phyloP scores from a whole-genome alignment of 768 basidiomycete genomes.

The Russula brevipes region DNA sequence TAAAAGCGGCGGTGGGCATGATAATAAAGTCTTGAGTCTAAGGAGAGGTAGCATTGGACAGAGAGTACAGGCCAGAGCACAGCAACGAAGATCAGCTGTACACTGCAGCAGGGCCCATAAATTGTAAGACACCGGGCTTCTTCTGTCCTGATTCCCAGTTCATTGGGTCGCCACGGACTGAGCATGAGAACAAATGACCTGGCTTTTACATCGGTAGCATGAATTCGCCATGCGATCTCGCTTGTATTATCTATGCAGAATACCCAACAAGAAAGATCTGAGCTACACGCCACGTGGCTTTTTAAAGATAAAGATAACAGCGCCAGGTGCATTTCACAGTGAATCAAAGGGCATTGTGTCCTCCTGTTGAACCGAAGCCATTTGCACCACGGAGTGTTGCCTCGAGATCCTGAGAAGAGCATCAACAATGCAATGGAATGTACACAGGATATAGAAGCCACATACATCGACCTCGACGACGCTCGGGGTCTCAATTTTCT shows the following conservation, averaged over 20 bases:
- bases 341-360: slow-evolving; percentile 41
- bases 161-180: no score
- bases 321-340: no score
- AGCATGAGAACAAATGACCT: no score
- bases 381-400: slow-evolving; percentile 77
- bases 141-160: no score
- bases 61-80: no score
- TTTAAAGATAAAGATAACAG: not conserved
- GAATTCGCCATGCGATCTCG: not conserved
- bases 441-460: not conserved
- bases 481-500: slow-evolving; percentile 82
- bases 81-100: no score
- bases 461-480: slow-evolving; percentile 81
- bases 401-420: slow-evolving; percentile 60
- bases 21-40: no score
- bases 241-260: not conserved
- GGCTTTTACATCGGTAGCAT: not conserved
- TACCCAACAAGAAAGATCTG: not conserved
- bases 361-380: slow-evolving; percentile 96
- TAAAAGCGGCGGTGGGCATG: no score
- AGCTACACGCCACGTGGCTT: slow-evolving; percentile 33
- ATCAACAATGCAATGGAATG: not conserved
- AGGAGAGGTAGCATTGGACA: no score
- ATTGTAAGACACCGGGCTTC: no score
- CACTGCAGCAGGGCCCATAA: no score